Percentiles rank a stretch among this genome's conserved stretches.
These are phyloP conservation scores for Stramenopiles sp. DNA, from an alignment of 352 stramenopile species.

Conservation along the genomic window DNA sequence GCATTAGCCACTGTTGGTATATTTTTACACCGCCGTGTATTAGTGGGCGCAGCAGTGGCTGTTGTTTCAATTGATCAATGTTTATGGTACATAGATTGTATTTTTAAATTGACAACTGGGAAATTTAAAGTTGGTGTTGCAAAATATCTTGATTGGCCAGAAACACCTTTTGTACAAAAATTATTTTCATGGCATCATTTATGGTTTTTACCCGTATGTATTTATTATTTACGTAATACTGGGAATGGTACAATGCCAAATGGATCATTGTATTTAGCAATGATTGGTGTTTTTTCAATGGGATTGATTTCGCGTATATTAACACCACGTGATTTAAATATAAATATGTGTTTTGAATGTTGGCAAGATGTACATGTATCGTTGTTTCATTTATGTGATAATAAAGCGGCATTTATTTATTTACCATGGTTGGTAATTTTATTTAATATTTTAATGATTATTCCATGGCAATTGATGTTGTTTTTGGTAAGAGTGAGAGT, in stretches of 20 bases:
- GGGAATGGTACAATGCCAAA: neutral
- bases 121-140: neutral
- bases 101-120: neutral
- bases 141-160: neutral
- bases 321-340: neutral
- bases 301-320: neutral
- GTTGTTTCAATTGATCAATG: neutral
- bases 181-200: neutral
- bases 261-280: neutral
- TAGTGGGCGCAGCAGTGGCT: neutral
- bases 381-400: neutral
- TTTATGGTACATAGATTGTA: neutral
- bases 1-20: neutral
- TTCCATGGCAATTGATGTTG: no score
- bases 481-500: no score
- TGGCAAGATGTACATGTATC: neutral
- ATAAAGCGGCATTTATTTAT: neutral
- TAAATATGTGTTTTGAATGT: neutral
- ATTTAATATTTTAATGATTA: slow-evolving; percentile 1
- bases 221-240: neutral
- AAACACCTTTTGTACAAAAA: neutral
- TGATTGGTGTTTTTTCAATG: neutral
- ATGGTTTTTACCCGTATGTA: slow-evolving; percentile 1
- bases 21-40: neutral
- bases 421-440: neutral